Base-by-base conservation (phyloP, 2,329 filamentous ascomycete genomes). In the Fusarium sp. region DNA sequence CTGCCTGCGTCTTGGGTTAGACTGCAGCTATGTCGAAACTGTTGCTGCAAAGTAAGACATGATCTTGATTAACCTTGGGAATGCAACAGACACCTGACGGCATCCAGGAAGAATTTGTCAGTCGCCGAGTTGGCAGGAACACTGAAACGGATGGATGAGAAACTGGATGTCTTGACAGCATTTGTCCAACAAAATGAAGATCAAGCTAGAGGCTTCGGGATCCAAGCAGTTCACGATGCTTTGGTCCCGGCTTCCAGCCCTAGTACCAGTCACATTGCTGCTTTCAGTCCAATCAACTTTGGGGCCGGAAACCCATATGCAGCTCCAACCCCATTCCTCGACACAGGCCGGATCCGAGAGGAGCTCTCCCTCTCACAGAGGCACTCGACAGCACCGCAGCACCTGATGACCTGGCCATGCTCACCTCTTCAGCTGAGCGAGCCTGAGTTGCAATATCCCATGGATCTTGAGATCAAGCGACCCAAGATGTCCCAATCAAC, bases 21-120 rank as follows among this genome's bases (percentile, higher is more conserved):
- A 50, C 6, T 72, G 69, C n/a, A 56, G 59, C 6, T 71, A 71
- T 13, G 53, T 66, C 1, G 67, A 72, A 51, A 66, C 62, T 3
- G 30, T 69, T 7, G 63, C 39, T 0, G 47, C 62, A 1, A 69
- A 69, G 68, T 66, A 36, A 12, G 40, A 2, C 30, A 11, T 16
- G 6, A 28, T 13, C 10, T 3, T 13, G 4, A 23, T 10, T 1
- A 4, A 9, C 12, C 4, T 30, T n/a, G 11, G 13, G 9, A 31
- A n/a, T 15, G 5, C 16, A 12, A 40, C 4, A 43, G 0, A 10
- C 31, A 8, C 7, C n/a, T 18, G 2, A 64, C 15, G 16, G 13
- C 18, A 3, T 3, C 8, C n/a, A 71, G 67, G 48, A 56, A 60
- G 9, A 56, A 57, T 2, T n/a, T 71, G 1, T 64, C 64, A 0